These are phyloP conservation scores for Drechslerella dactyloides DNA, from an alignment of 2,329 filamentous ascomycete genomes.

Conservation along the genomic window DNA sequence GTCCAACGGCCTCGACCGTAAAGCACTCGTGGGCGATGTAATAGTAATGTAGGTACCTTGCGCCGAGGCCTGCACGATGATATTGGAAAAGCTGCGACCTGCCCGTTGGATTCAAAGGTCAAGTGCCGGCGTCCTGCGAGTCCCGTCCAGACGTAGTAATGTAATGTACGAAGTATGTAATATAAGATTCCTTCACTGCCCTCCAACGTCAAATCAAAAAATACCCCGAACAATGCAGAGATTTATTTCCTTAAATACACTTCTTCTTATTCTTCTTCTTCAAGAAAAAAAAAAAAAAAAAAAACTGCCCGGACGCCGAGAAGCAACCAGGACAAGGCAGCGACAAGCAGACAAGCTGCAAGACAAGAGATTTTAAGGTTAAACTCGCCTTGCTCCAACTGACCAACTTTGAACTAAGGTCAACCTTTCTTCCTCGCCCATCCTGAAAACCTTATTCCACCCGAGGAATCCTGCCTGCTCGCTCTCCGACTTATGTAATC, in stretches of 20 bases:
- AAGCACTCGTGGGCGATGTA: too few species aligned
- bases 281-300: neutral
- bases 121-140: too few species aligned
- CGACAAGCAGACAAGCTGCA: slow-evolving; percentile 2
- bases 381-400: slow-evolving; percentile 28
- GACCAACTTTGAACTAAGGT: neutral
- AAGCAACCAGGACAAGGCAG: neutral
- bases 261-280: neutral
- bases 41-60: too few species aligned
- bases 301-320: neutral
- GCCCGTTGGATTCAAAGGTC: too few species aligned
- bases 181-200: too few species aligned
- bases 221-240: neutral
- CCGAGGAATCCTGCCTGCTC: neutral
- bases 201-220: slow-evolving; percentile 1
- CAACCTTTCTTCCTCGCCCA: slow-evolving; percentile 4
- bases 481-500: neutral
- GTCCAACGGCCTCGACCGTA: neutral
- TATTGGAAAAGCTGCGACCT: too few species aligned
- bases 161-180: too few species aligned
- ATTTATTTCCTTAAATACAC: slow-evolving; percentile 3
- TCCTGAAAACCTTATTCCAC: slow-evolving; percentile 27
- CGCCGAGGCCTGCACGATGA: too few species aligned
- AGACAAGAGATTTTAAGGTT: slow-evolving; percentile 43
- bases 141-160: too few species aligned